Base-by-base conservation (phyloP, 116 monocot species). In the Papilionanthe hybrid region DNA sequence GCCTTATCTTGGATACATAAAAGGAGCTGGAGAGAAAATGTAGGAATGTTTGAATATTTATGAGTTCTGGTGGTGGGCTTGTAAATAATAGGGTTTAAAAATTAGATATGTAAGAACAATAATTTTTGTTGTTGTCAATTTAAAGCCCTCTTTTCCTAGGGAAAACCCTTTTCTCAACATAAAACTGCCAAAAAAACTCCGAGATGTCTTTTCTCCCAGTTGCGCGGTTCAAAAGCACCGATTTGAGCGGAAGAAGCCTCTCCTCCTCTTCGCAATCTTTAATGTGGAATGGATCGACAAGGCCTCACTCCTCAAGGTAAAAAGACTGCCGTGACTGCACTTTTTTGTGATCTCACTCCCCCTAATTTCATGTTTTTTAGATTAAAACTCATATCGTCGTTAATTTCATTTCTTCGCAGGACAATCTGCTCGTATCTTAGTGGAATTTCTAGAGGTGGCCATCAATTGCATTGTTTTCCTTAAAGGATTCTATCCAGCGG, bases 391-490 rank as follows among this genome's bases (percentile, higher is more conserved):
- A 75, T 15, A 75, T 56, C 19, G 12, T 28, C 13, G 47, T 47
- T 27, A 42, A 41, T 55, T 57, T 29, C 76, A 67, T 67, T n/a
- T 75, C 18, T 48, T 78, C 27, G 75, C 94, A 93, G 82, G 30
- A 87, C 43, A 94, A 74, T 86, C 84, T 17, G 87, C 91, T 44
- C 75, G 82, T 13, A 75, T 94, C 2, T 22, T 97, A 0, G 90
- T 87, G 82, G 94, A 97, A 55, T 97, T 97, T 79, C 37, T 94
- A 27, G 94, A 97, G 79, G 97, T 97, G 55, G 97, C 97, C 25
- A 82, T 97, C 25, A 94, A 81, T 58, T 89, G 84, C 82, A 88
- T 97, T 75, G 84, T 97, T 5, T 94, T 88, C 81, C 97, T 97
- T 55, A 96, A 93, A 82, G 92, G 90, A 27, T 81, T 97, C 58